Percentiles rank a stretch among this genome's conserved stretches.
Conservation (phyloP, 257 asterid species). For the Anisodus acutangulus region DNA sequence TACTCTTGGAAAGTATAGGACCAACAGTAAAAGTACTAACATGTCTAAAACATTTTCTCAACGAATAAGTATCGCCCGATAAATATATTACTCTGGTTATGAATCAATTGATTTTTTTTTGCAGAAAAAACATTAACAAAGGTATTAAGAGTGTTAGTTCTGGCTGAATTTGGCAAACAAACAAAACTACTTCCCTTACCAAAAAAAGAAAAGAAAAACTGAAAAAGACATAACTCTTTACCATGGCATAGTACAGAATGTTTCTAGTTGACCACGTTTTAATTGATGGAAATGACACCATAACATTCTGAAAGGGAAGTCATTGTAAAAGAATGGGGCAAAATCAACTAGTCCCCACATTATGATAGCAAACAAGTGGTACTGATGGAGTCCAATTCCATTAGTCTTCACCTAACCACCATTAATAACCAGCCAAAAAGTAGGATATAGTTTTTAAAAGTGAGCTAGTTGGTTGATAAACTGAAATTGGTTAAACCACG, state of each 20-base stretch:
- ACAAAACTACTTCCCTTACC: background rate
- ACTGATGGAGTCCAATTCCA: background rate
- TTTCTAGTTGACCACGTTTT: background rate
- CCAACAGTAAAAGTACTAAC: background rate
- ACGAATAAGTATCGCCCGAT: background rate
- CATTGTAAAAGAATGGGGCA: conserved; percentile 15
- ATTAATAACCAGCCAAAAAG: background rate
- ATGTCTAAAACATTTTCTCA: background rate
- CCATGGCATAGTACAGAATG: background rate
- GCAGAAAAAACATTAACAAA: background rate
- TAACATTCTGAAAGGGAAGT: background rate
- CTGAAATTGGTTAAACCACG: background rate
- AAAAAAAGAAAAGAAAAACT: background rate
- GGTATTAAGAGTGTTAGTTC: background rate
- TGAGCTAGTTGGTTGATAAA: background rate
- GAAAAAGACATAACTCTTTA: background rate
- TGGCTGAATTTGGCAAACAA: background rate
- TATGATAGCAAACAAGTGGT: conserved; percentile 7
- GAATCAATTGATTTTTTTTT: background rate
- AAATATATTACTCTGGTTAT: background rate
- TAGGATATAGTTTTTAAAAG: background rate
- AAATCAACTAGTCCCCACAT: conserved; percentile 12
- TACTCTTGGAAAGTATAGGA: too few relatives aligned
- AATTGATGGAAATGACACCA: background rate
- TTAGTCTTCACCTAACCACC: background rate